A percentile compares a stretch with the other conserved stretches of the same genome.
phyloP scores from a whole-genome alignment of 192 early-diverging fungal species.

The Backusella liffmaniae region DNA sequence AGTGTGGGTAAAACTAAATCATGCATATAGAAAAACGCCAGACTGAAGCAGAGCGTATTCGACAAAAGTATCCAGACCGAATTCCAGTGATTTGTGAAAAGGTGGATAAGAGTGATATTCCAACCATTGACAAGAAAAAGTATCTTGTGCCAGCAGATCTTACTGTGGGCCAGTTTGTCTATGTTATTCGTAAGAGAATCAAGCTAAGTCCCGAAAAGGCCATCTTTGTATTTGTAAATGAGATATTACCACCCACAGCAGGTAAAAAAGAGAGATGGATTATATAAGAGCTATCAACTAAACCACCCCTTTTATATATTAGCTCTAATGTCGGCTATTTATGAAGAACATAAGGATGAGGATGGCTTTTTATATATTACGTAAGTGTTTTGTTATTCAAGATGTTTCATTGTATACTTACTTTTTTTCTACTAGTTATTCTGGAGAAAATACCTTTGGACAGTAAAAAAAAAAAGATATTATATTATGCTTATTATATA shows the following conservation, averaged over 20 bases:
- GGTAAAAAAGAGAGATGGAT: constrained; percentile 29
- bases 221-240: constrained; percentile 99
- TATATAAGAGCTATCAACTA: not conserved
- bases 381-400: constrained; percentile 13
- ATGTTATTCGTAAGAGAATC: constrained; percentile 95
- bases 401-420: not conserved
- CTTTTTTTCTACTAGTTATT: constrained; percentile 36
- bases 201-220: constrained; percentile 97
- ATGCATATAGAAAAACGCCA: constrained; percentile 83
- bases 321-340: constrained; percentile 88
- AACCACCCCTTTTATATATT: not conserved
- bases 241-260: constrained; percentile 90
- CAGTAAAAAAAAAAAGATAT: not conserved
- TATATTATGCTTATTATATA: not conserved
- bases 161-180: constrained; percentile 97
- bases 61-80: constrained; percentile 93
- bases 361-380: constrained; percentile 98
- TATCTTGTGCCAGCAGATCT: constrained; percentile 96
- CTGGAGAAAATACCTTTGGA: constrained; percentile 89
- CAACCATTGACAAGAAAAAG: constrained; percentile 98
- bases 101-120: constrained; percentile 97
- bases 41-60: constrained; percentile 93
- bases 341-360: constrained; percentile 96
- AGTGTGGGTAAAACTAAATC: not conserved
- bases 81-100: constrained; percentile 93